Base-by-base conservation (phyloP, 208 protist genomes). In the Trypanosoma caninum region DNA sequence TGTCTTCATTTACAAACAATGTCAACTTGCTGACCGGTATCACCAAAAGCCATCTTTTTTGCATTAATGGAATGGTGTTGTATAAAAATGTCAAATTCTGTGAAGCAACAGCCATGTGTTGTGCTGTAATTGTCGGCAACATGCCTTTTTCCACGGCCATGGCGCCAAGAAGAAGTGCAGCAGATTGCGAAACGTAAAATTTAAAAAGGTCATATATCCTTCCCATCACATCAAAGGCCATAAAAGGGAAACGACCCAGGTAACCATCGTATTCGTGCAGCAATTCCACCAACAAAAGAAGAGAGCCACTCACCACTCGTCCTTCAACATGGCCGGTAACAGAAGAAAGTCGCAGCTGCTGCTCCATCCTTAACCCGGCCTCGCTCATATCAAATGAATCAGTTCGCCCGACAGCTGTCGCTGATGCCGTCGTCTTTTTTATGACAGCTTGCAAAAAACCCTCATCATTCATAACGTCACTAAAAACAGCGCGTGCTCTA, bases 51-150 rank as follows among this genome's bases (percentile, higher is more conserved):
- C 87, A 73, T n/a, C 72, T 64, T 23, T 59, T 44, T 60, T 81
- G 75, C 53, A 93, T 69, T 6, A 77, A 71, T 2, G 85, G 85
- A 20, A 88, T 76, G 28, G 92, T 73, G 23, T 89, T 81, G 20
- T 56, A 74, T 10, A 97, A 68, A 48, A 94, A 78, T 9, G 72
- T 69, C 27, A 91, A 54, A 34, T 81, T 89, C 70, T 97, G 91
- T 34, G 89, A 94, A 8, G 89, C 89, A 6, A 95, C 75, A 52
- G 76, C 82, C 40, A 97, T 63, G 72, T 95, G 72, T 53, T 78
- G 74, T 18, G 76, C 76, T 6, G 91, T 95, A 69, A 97, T 95
- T 41, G 71, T 84, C 23, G 73, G n/a, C 18, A 97, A 72, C 30
- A 65, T 63, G 18, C 84, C 89, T 25, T 79, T 86, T 57, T 89